Conservation (phyloP, 2,329 filamentous ascomycete species). For the Plectosphaerella plurivora region DNA sequence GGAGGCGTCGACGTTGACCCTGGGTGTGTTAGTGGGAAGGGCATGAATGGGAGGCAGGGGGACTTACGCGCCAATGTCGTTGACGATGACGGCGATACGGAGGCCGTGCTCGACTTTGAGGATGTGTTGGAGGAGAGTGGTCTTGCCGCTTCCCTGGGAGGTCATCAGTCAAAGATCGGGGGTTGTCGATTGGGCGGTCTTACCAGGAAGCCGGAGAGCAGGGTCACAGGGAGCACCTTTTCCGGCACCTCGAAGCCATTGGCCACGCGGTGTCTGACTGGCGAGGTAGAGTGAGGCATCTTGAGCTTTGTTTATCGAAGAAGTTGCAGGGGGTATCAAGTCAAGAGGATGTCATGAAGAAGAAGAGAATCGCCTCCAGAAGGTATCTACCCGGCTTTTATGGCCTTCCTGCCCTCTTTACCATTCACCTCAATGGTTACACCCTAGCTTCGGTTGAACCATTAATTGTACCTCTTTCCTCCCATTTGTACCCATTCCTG, state of each 20-base stretch:
- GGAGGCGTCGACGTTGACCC: conserved; percentile 62
- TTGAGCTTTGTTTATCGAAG: neutral
- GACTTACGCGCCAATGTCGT: conserved; percentile 60
- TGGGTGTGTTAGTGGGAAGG: conserved; percentile 13
- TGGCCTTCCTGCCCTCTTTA: too few species aligned
- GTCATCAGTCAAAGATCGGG: neutral
- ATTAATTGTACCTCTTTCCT: too few species aligned
- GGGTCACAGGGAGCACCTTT: conserved; percentile 48
- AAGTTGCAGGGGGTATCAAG: neutral
- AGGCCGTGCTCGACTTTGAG: conserved; percentile 63
- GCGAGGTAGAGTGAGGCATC: neutral
- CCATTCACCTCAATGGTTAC: too few species aligned
- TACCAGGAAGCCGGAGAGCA: conserved; percentile 57
- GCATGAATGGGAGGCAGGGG: neutral
- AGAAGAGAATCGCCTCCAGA: too few species aligned
- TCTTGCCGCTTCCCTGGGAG: conserved; percentile 62
- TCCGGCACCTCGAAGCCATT: conserved; percentile 1
- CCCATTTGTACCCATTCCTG: too few species aligned
- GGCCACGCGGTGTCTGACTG: neutral
- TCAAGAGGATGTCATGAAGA: neutral
- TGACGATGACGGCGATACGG: conserved; percentile 67
- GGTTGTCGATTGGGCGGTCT: neutral
- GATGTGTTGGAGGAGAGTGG: conserved; percentile 65
- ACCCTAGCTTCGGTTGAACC: too few species aligned
- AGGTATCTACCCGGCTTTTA: too few species aligned